Evolutionary conservation across 2,329 filamentous ascomycete genomes (phyloP).

Genomic region (Byssothecium circinans): DNA sequence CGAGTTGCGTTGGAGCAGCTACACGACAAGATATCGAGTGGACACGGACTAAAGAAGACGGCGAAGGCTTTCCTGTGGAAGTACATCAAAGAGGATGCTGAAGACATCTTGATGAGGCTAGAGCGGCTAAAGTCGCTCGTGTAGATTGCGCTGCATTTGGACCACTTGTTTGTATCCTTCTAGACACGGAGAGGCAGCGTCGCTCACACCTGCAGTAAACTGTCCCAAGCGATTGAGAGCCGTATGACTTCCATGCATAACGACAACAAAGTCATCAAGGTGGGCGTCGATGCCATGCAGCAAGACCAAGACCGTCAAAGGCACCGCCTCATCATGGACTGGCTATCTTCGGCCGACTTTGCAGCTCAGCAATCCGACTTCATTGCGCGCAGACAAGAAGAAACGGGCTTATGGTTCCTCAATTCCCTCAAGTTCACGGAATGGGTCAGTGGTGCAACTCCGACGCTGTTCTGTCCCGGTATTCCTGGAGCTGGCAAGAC

Average conservation of each 20-base stretch:
- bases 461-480: slow-evolving; percentile 50
- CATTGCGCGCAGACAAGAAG: slow-evolving; percentile 36
- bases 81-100: slow-evolving; percentile 2
- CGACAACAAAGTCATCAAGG: neutral
- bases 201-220: slow-evolving; percentile 2
- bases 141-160: slow-evolving; percentile 4
- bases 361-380: slow-evolving; percentile 44
- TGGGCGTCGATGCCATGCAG: neutral
- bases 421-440: slow-evolving; percentile 27
- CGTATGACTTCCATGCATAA: neutral
- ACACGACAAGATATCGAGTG: slow-evolving; percentile 2
- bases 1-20: slow-evolving; percentile 17
- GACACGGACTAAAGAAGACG: slow-evolving; percentile 2
- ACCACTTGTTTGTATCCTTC: slow-evolving; percentile 4
- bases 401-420: slow-evolving; percentile 52
- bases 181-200: neutral
- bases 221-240: slow-evolving; percentile 3
- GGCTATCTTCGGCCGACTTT: slow-evolving; percentile 46
- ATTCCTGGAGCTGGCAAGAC: slow-evolving; percentile 55
- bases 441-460: slow-evolving; percentile 2
- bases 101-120: slow-evolving; percentile 1
- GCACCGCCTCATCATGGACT: slow-evolving; percentile 20
- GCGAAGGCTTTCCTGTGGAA: neutral
- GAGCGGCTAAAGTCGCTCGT: slow-evolving; percentile 5
- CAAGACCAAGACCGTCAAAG: slow-evolving; percentile 1